phyloP scores from a whole-genome alignment of 2,329 filamentous ascomycete genomes.

The Laburnicola sp. region DNA sequence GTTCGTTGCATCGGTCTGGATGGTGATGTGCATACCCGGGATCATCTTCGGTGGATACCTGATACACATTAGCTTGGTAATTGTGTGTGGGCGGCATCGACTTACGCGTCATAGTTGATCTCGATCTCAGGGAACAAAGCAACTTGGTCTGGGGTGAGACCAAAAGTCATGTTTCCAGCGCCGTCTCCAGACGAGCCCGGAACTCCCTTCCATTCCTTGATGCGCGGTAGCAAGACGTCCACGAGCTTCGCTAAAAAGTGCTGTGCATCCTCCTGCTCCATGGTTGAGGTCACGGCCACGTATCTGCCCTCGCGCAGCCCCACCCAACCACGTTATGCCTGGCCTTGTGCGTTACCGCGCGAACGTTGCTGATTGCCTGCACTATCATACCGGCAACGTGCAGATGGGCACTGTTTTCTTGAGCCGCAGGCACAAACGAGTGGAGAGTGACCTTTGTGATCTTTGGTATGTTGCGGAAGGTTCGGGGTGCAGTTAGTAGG shows the following conservation, averaged over 20 bases:
- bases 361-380: constrained; percentile 81
- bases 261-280: constrained; percentile 79
- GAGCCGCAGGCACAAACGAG: constrained; percentile 68
- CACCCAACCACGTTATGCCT: constrained; percentile 74
- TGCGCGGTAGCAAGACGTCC: constrained; percentile 86
- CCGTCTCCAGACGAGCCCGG: constrained; percentile 78
- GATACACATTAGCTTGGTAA: background rate
- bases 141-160: constrained; percentile 74
- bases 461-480: constrained; percentile 82
- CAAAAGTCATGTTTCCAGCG: constrained; percentile 84
- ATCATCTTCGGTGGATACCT: constrained; percentile 74
- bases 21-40: constrained; percentile 78
- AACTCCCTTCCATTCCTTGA: constrained; percentile 94
- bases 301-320: constrained; percentile 72
- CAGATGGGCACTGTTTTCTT: constrained; percentile 71
- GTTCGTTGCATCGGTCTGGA: constrained; percentile 82
- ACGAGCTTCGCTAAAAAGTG: constrained; percentile 90
- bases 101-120: constrained; percentile 88
- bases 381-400: constrained; percentile 82
- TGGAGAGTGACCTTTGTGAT: constrained; percentile 81
- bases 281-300: constrained; percentile 74
- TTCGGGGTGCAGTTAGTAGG: constrained; percentile 67
- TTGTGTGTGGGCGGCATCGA: constrained; percentile 20
- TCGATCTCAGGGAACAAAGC: constrained; percentile 91
- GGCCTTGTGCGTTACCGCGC: constrained; percentile 69